Conservation (phyloP, 2,329 filamentous ascomycete genomes). For the Penicillium occitanis region DNA sequence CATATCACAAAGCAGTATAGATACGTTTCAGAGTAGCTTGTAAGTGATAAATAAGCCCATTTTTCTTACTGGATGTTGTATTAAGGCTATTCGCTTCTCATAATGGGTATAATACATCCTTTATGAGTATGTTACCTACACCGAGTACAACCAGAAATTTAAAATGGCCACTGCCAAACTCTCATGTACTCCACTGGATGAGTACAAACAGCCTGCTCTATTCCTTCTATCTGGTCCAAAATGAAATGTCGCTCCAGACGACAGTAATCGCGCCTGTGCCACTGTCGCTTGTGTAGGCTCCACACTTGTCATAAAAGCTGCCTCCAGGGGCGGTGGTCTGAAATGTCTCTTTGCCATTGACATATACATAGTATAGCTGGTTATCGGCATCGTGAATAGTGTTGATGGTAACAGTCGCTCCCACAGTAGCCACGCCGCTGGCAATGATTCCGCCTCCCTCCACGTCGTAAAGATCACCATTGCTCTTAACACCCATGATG, state of each 20-base stretch:
- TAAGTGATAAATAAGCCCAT: background rate
- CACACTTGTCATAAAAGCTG: conserved; percentile 17
- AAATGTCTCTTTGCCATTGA: conserved; percentile 15
- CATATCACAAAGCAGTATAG: background rate
- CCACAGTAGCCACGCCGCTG: conserved; percentile 15
- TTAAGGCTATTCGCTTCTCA: background rate
- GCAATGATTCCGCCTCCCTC: conserved; percentile 16
- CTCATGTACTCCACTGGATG: background rate
- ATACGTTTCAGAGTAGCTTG: background rate
- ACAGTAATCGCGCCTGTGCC: conserved; percentile 16
- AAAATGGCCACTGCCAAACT: background rate
- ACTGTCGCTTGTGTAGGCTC: conserved; percentile 17
- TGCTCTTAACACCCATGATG: conserved; percentile 17
- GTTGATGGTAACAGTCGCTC: conserved; percentile 15
- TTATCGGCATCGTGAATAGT: conserved; percentile 18
- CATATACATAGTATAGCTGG: conserved; percentile 12
- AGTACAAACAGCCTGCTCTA: background rate
- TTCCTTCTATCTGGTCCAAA: conserved; percentile 14
- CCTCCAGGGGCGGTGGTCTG: conserved; percentile 7
- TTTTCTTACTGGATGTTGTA: background rate
- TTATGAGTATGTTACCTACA: background rate
- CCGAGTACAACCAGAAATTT: background rate
- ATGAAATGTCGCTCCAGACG: conserved; percentile 15
- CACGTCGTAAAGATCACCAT: conserved; percentile 16
- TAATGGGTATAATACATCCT: background rate